Evolutionary conservation across 2,329 filamentous ascomycete species (phyloP).

Genomic region (Pseudogymnoascus sp.): DNA sequence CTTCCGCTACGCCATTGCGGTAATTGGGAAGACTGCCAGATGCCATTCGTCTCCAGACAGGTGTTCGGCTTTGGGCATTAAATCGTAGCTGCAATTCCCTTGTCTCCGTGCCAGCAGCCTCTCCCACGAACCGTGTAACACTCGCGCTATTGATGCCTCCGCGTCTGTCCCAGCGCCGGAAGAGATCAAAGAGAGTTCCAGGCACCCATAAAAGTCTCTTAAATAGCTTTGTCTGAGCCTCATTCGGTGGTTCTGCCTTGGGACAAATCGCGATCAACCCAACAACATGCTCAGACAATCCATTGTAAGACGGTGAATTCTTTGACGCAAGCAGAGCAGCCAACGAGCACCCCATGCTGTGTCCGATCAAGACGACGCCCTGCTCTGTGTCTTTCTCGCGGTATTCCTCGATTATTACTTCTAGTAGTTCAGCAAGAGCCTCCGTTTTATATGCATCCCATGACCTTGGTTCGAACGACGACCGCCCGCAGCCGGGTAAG

Average conservation of each 20-base stretch:
- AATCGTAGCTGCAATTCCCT: conserved; percentile 62
- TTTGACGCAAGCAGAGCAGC: conserved; percentile 58
- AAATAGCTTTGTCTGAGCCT: conserved; percentile 43
- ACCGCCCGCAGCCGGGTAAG: conserved; percentile 81
- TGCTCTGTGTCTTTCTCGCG: conserved; percentile 59
- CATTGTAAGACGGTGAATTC: conserved; percentile 42
- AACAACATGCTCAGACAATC: conserved; percentile 56
- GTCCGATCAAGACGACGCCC: conserved; percentile 71
- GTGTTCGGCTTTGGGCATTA: conserved; percentile 76
- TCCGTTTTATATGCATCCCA: conserved; percentile 77
- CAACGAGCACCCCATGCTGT: conserved; percentile 83
- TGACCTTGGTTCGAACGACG: conserved; percentile 59
- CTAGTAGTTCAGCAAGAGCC: conserved; percentile 67
- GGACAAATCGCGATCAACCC: conserved; percentile 81
- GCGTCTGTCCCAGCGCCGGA: conserved; percentile 68
- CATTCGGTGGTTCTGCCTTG: conserved; percentile 53
- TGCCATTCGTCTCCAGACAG: conserved; percentile 76
- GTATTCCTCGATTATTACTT: conserved; percentile 65
- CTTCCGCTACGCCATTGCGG: conserved; percentile 41
- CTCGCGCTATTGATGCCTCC: conserved; percentile 73
- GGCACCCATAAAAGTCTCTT: conserved; percentile 61
- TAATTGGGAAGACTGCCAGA: conserved; percentile 61
- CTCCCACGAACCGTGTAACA: conserved; percentile 68
- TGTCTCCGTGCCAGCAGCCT: conserved; percentile 55
- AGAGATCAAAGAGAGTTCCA: conserved; percentile 63